phyloP scores from a whole-genome alignment of 768 basidiomycete genomes.

The Lactarius deliciosus region DNA sequence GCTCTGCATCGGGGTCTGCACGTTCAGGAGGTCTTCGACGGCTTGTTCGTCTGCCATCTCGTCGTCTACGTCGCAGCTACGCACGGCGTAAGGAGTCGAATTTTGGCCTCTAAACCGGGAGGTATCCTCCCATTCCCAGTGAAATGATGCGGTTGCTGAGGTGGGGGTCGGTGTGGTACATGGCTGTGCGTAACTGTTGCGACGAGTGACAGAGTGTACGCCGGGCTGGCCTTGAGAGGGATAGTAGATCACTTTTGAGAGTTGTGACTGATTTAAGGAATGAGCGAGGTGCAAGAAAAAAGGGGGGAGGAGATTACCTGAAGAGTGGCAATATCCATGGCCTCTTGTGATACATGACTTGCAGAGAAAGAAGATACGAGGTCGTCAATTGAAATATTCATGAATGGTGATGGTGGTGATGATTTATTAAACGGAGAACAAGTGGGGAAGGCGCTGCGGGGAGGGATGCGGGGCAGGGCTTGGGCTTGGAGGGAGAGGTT shows the following conservation, averaged over 20 bases:
- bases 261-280: constrained; percentile 41
- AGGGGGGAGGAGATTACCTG: constrained; percentile 41
- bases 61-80: constrained; percentile 35
- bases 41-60: constrained; percentile 46
- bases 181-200: constrained; percentile 40
- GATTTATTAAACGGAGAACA: background rate
- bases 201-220: constrained; percentile 33
- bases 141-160: constrained; percentile 35
- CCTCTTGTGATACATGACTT: constrained; percentile 54
- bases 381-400: constrained; percentile 52
- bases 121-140: constrained; percentile 33
- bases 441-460: background rate
- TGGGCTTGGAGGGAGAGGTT: constrained; percentile 4
- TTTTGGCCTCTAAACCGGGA: constrained; percentile 13
- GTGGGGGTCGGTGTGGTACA: constrained; percentile 43
- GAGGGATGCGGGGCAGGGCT: constrained; percentile 9
- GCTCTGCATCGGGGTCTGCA: constrained; percentile 34
- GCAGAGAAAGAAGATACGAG: constrained; percentile 48
- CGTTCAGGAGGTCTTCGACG: constrained; percentile 47
- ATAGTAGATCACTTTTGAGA: constrained; percentile 44
- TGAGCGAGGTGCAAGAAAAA: constrained; percentile 1
- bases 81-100: constrained; percentile 14
- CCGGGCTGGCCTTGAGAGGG: constrained; percentile 35
- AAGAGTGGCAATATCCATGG: constrained; percentile 48
- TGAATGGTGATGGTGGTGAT: constrained; percentile 27